Conservation (phyloP, 2,329 filamentous ascomycete species). For the Knoxdaviesia proteae region DNA sequence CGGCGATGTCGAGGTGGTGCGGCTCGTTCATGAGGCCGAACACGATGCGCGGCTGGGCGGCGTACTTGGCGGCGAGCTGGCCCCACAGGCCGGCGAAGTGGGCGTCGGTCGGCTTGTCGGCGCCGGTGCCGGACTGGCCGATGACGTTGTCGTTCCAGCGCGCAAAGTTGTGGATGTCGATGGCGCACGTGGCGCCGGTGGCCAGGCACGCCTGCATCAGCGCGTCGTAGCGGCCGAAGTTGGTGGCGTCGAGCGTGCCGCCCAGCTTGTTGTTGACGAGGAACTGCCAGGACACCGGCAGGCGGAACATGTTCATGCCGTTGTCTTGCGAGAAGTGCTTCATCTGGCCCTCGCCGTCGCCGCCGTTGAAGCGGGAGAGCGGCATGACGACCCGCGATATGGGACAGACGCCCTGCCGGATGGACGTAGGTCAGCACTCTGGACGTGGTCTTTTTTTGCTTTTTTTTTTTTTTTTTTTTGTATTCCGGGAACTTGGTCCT, state of each 20-base stretch:
- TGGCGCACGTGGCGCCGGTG: constrained; percentile 35
- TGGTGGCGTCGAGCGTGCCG: constrained; percentile 23
- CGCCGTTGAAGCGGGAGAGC: constrained; percentile 8
- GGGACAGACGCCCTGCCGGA: constrained; percentile 13
- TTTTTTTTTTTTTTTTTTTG: too few relatives aligned
- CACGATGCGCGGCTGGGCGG: constrained; percentile 26
- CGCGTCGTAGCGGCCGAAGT: constrained; percentile 29
- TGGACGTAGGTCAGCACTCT: too few relatives aligned
- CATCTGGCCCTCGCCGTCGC: constrained; percentile 28
- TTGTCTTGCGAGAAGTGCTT: constrained; percentile 30
- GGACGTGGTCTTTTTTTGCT: too few relatives aligned
- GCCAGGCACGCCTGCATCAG: constrained; percentile 34
- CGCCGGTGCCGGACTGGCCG: constrained; percentile 32
- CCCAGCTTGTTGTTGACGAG: constrained; percentile 31
- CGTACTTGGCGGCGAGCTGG: constrained; percentile 37
- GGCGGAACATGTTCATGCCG: constrained; percentile 31
- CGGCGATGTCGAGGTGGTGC: constrained; percentile 32
- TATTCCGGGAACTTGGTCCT: not conserved
- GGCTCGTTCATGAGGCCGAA: constrained; percentile 55
- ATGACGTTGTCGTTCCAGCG: constrained; percentile 42
- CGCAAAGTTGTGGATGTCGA: constrained; percentile 38
- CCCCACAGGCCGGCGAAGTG: constrained; percentile 38
- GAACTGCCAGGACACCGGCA: constrained; percentile 35
- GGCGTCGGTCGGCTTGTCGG: constrained; percentile 24
- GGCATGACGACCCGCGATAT: constrained; percentile 13